These are phyloP conservation scores for Calonectria fujianensis DNA, from an alignment of 2,329 filamentous ascomycete species.

Conservation along the genomic window DNA sequence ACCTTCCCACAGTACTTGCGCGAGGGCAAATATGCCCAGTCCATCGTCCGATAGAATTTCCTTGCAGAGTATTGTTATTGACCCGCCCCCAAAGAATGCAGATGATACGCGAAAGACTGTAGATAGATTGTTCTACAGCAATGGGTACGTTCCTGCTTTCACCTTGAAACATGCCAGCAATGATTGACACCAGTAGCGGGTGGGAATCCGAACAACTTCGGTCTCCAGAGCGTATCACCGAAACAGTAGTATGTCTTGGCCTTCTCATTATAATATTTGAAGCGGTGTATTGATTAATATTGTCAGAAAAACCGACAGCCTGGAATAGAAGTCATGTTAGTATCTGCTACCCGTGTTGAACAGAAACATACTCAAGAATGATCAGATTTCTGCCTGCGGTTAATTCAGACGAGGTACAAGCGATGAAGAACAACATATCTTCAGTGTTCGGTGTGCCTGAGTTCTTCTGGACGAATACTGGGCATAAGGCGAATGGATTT, in stretches of 20 bases:
- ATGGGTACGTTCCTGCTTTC: neutral
- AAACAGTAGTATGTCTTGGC: neutral
- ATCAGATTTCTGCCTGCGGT: neutral
- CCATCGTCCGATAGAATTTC: neutral
- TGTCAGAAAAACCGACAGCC: neutral
- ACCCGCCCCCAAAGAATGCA: neutral
- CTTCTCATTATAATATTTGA: too few relatives aligned
- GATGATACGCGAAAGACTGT: too few relatives aligned
- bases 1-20: neutral
- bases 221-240: neutral
- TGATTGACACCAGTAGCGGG: neutral
- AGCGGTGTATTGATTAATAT: neutral
- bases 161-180: neutral
- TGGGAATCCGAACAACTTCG: neutral
- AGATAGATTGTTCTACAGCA: neutral
- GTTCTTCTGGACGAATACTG: neutral
- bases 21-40: neutral
- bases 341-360: neutral
- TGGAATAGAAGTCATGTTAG: slow-evolving; percentile 11
- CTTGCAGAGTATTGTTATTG: neutral
- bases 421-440: neutral
- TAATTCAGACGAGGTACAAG: neutral
- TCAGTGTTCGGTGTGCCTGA: neutral
- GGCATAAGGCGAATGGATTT: neutral
- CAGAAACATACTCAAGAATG: neutral